Evolutionary conservation across 306 rosid species (phyloP), one percentile per base, ranked within the genome.

Genomic region (Rubus idaeus): DNA sequence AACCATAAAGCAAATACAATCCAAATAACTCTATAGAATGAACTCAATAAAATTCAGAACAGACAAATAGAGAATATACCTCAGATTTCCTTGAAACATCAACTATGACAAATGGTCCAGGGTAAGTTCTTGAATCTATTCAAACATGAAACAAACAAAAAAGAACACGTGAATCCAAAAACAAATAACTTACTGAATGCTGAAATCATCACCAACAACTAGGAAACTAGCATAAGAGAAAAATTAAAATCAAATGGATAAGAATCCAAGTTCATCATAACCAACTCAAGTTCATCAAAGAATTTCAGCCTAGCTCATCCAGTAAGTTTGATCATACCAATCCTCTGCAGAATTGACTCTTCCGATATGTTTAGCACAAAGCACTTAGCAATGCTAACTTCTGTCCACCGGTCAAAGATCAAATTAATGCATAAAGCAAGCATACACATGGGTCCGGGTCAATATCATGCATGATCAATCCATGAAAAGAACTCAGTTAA

Each of bases 71-170:
- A 41, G 30, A 40, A 79, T 26, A 78, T 94, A 94, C 98, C 98
- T 90, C 92, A 45, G 90, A 85, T 74, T 84, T 87, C 79, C 93
- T 85, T 42, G 91, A 89, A 88, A 90, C 73, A 71, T 87, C 88
- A 74, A 90, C 85, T 69, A 92, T 91, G 76, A 92, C 57, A 77
- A 87, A 77, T 47, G 98, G 98, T 80, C 98, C 98, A 0, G 96
- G 98, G 79, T 85, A 92, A 37, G 87, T 82, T 82, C 50, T 81
- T 75, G 97, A 92, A 89, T 86, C 98, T 94, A 91, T 80, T 42
- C 50, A 70, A 79, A 50, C 75, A 82, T 53, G 68, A 78, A 70
- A 82, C 42, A 76, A 76, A 52, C 53, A 73, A 78, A 74, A 55
- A 42, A 0, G 75, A 20, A 68, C 51, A 60, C 78, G 77, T 61